Base-by-base conservation (phyloP, 73 alveolate genomes). In the Tetrahymena thermophila region DNA sequence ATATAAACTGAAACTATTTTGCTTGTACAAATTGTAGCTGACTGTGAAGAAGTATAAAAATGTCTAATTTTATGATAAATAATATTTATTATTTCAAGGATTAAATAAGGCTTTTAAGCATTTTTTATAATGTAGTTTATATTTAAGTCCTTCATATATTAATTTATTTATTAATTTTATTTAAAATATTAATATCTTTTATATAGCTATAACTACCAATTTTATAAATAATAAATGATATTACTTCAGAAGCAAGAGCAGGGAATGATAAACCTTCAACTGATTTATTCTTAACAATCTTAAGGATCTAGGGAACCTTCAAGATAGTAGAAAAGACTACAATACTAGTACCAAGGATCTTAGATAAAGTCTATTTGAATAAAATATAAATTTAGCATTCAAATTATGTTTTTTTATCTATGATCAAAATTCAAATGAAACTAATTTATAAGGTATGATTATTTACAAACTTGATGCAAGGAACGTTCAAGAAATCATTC, bases 1-100 rank as follows among this genome's bases (percentile, higher is more conserved):
- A 97, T 97, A 98, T 42, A 98, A 96, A 50, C 98, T 94, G 97
- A 98, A 97, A 6, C 99, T 98, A 56, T 94, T 94, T 40, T 97
- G 96, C 94, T 94, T 97, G 96, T 96, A 98, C 85, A 94, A 85
- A 42, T 96, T 96, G 94, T 98, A 98, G 71, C 97, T 97, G n/a
- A 97, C 89, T 23, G 96, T 94, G 96, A 96, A 93, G 38, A 96
- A 93, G 93, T 94, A 97, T 93, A 95, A 95, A 83, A 97, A 8
- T 38, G 97, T 93, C 89, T 71, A 71, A 23, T 28, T 7, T n/a
- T 71, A 19, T 97, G 97, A 96, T 84, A 96, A 84, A 94, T 56
- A 94, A 43, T 95, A 44, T 10, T 5, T 35, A 94, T 34, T 10
- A 38, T 8, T 43, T 37, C 7, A 37, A 50, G 83, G 17, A 9